Evolutionary conservation across 2,329 filamentous ascomycete species (phyloP), one percentile per base, ranked within the genome.

Genomic region (Fusarium nelsonii): DNA sequence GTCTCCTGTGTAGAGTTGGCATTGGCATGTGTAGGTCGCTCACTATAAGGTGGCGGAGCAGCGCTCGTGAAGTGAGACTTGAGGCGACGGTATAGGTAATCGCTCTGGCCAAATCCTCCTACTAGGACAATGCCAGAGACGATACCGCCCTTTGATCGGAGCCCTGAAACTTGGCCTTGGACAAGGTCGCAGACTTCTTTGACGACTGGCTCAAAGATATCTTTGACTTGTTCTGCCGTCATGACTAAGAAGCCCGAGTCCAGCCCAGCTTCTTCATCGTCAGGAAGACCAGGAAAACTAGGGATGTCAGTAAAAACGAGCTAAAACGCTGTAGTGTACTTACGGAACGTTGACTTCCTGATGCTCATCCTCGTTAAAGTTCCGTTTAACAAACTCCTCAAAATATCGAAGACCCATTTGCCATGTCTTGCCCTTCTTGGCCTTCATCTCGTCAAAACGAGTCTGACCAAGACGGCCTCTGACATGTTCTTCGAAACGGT

Each of bases 341-440:
- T 79, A 88, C 85, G 92, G 92, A 6, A 94, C 87, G 60, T 93
- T 93, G 61, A 94, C 87, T 76, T 94, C 92, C 50, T 89, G 85
- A 67, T 92, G 88, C 74, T 93, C 91, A 46, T 93, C 91, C 73
- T 92, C 90, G 75, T 92, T 91, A 76, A 94, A 95, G 74, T 93
- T 94, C 15, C 92, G 86, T 80, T 95, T 95, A 15, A 95, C 91
- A 75, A 93, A 94, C 75, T 94, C 91, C 73, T 95, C 92, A 78
- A 93, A 95, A 75, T 93, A 94, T 57, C 88, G 87, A 51, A 94
- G 81, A 3, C 90, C 92, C 88, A 90, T 90, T 77, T 91, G 91
- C 91, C 92, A 94, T 1, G 90, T 92, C 79, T 92, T 93, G 4
- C 86, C 87, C 78, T 93, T 93, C 79, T 92, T 92, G 53, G 87